Percentiles rank a stretch among this genome's conserved stretches.
Conservation (phyloP, 2,329 filamentous ascomycete genomes). For the Colletotrichum theobromicola region DNA sequence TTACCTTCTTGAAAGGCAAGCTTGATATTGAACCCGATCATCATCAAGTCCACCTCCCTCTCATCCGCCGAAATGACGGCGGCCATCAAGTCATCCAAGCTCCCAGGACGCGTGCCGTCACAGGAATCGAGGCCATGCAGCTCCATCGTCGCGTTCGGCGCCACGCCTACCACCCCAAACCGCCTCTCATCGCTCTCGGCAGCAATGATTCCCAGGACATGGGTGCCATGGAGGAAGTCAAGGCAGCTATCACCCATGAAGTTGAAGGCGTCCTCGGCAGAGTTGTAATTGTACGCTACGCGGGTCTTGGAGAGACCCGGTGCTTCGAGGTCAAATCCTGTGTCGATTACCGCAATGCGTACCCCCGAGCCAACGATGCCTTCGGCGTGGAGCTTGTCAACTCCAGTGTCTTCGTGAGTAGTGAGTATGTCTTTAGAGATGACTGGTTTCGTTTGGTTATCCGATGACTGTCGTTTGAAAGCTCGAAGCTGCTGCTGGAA, state of each 20-base stretch:
- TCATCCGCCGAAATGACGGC: background rate
- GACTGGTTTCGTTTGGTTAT: fast-evolving
- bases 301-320: background rate
- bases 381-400: background rate
- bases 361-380: background rate
- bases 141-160: background rate
- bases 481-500: background rate
- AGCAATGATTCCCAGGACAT: slow-evolving; percentile 51
- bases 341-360: background rate
- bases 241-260: background rate
- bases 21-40: background rate
- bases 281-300: background rate
- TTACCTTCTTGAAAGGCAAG: background rate
- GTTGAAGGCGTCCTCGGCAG: background rate
- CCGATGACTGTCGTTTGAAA: background rate
- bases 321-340: background rate
- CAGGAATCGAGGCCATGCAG: background rate
- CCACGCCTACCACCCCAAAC: background rate
- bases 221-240: slow-evolving; percentile 44
- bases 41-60: background rate
- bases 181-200: slow-evolving; percentile 20
- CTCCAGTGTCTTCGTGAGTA: background rate
- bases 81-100: background rate
- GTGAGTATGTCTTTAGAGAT: fast-evolving
- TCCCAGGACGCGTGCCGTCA: background rate